Evolutionary conservation across 2,329 filamentous ascomycete species (phyloP), one percentile per base, ranked within the genome.

Genomic region (Tympanopsis confertula): DNA sequence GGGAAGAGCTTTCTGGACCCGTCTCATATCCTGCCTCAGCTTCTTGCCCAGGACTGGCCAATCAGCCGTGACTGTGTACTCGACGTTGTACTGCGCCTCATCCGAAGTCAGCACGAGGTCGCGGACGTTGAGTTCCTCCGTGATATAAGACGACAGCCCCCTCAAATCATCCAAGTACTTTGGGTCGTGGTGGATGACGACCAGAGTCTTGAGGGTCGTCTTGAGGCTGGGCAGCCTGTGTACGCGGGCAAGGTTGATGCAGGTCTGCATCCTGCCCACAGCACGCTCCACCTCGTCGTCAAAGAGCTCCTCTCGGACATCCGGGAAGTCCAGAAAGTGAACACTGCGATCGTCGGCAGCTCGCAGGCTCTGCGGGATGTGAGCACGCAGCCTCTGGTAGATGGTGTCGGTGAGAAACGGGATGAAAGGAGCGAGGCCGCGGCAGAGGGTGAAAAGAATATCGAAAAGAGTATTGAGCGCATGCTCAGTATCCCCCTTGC

Each of bases 11-110:
- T 89, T 93, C 68, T 93, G 93, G 48, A 96, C 87, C 55, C 82
- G 86, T 46, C 79, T 77, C 46, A 87, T 85, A 51, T 95, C 88
- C 62, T 94, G 95, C 71, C 93, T 94, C 48, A 96, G 73, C 66
- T 96, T 96, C 74, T 94, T 94, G 46, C 91, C 91, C 13, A 98
- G 71, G 2, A 85, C 82, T 13, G 89, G 87, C 82, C 91, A 95
- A 59, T 98, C 89, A 5, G 87, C 88, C 28, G 74, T 77, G 13
- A 89, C 85, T 43, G 82, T 86, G 63, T 94, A 94, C 54, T 91
- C 81, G 35, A 98, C 87, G 39, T 87, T 85, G 65, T 95, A 95
- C 56, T 82, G 85, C 39, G 78, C 80, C 62, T 96, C 89, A 45
- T 96, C 87, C 5, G 75, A 79, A 3, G 86, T 86, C 38, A 95